A percentile compares a stretch with the other conserved stretches of the same genome.
phyloP scores from a whole-genome alignment of 768 basidiomycete species.

The Exidia glandulosa region DNA sequence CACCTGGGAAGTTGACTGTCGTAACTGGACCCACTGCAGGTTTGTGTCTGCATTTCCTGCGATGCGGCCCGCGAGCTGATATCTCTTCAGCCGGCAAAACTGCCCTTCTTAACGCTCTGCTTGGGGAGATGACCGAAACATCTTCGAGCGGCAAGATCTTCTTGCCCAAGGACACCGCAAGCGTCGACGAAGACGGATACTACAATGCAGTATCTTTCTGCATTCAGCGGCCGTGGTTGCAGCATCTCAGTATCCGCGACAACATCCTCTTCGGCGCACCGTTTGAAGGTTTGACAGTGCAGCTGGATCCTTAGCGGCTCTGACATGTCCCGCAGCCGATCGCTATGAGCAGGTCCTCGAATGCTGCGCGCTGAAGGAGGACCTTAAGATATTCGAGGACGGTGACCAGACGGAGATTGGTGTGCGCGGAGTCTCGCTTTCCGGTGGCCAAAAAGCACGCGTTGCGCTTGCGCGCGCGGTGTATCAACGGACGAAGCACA shows the following conservation, averaged over 20 bases:
- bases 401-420: constrained; percentile 80
- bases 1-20: constrained; percentile 56
- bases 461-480: constrained; percentile 78
- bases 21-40: constrained; percentile 46
- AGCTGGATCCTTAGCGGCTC: too few species aligned
- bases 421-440: constrained; percentile 48
- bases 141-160: constrained; percentile 11
- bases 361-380: constrained; percentile 70
- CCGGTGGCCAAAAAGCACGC: constrained; percentile 20
- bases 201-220: constrained; percentile 52
- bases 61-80: background rate
- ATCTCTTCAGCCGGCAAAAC: constrained; percentile 19
- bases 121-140: constrained; percentile 14
- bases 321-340: too few species aligned
- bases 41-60: background rate
- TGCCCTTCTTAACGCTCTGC: constrained; percentile 18
- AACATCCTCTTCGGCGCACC: constrained; percentile 14
- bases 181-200: constrained; percentile 22
- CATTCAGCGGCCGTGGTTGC: constrained; percentile 60
- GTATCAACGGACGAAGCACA: constrained; percentile 47
- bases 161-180: constrained; percentile 21
- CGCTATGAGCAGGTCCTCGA: constrained; percentile 70
- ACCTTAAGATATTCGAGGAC: constrained; percentile 75
- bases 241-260: constrained; percentile 55
- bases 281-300: too few species aligned